These are phyloP conservation scores for Alternaria postmessia DNA, from an alignment of 2,329 filamentous ascomycete species.

Conservation along the genomic window DNA sequence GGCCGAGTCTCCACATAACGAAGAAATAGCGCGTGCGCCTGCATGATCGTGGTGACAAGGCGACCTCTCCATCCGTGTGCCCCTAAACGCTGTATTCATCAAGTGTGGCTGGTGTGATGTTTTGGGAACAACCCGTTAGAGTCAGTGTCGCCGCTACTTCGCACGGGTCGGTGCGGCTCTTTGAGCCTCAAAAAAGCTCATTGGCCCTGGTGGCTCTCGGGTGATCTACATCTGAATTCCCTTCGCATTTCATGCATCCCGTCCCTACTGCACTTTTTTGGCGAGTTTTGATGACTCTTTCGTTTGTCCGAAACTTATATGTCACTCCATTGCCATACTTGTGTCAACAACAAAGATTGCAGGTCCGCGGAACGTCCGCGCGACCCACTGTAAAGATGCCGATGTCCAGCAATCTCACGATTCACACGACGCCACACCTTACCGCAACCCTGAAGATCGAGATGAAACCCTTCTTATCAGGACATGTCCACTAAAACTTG, in stretches of 20 bases:
- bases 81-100: background rate
- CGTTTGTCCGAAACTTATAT: background rate
- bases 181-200: background rate
- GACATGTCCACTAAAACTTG: background rate
- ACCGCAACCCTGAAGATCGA: constrained; percentile 9
- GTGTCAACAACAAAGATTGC: background rate
- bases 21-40: background rate
- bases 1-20: constrained; percentile 11
- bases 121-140: background rate
- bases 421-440: constrained; percentile 12
- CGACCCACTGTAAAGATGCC: constrained; percentile 6
- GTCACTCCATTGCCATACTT: background rate
- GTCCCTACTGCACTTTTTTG: background rate
- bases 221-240: background rate
- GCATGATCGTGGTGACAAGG: background rate
- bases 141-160: background rate
- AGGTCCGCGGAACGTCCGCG: background rate
- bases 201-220: background rate
- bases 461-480: constrained; percentile 10
- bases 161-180: background rate
- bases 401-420: constrained; percentile 12
- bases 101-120: constrained; percentile 3
- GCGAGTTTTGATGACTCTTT: background rate
- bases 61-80: background rate
- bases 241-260: background rate